Evolutionary conservation across 2,329 filamentous ascomycete genomes (phyloP), one percentile per base, ranked within the genome.

Genomic region (Eutypa lata): DNA sequence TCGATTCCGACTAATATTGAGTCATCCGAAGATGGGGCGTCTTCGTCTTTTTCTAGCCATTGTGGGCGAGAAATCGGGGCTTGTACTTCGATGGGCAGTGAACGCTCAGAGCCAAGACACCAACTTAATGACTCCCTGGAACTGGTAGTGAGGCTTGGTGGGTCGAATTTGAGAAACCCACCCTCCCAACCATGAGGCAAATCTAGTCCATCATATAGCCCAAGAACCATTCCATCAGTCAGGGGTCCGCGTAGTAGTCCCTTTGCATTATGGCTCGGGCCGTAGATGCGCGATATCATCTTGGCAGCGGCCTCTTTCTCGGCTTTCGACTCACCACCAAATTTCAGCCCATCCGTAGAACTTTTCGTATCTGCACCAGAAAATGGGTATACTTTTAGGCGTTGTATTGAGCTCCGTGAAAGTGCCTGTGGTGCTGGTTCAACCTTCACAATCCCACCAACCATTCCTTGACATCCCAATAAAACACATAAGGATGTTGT

Each of bases 401-500:
- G 75, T 52, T 80, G 78, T 5, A 90, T 75, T 0, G 83, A 78
- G 40, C 82, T 84, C 53, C 84, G 83, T 6, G 86, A 77, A n/a
- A 91, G 74, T 49, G 88, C 89, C 40, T 80, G 75, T 14, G 90
- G 84, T 1, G 93, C 92, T 10, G 89, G 86, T 66, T 97, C 91
- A 28, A 99, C 79, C 56, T 93, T 91, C 52, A 96, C 82, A 42
- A 97, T 83, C 1, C 91, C 90, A 13, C 94, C 94, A 10, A 96
- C 89, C 49, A 96, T 80, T 2, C 84, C 86, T 38, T 83, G 76
- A 49, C 83, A 85, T 2, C 86, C 87, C 21, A 99, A 77, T 1
- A 88, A 82, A 28, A 82, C 81, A 68, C 90, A 96, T 7, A 99
- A 75, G 3, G 86, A 73, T 0, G 86, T 82, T 1, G 94, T 97